Base-by-base conservation (phyloP, 1,139 yeast species). In the Trichomonascaceae sp. region DNA sequence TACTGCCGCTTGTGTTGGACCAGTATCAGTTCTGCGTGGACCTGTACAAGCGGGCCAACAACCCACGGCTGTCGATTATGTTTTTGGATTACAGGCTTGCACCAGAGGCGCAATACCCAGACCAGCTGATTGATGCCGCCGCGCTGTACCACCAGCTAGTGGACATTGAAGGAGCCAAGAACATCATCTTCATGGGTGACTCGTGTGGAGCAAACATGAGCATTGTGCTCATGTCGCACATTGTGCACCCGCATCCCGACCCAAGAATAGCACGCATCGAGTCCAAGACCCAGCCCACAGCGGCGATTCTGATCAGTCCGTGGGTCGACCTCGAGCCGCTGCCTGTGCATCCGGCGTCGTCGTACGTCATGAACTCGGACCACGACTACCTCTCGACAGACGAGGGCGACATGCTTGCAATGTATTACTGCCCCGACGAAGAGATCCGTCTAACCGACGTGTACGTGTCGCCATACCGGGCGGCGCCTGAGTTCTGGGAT, bases 181-280 rank as follows among this genome's bases (percentile, higher is more conserved):
- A 62, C 30, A 53, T 67, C 31, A 52, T 51, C 25, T 41, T 65
- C 4, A 36, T 59, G 29, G 71, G 71, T 4, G 72, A 65, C 40
- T 64, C 71, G 2, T 67, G 67, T 17, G 71, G 72, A 13, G 66
- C 55, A 3, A 66, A 65, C 43, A 45, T 64, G 45, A 48, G 56
- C 11, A 41, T 61, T 13, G 51, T 57, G 2, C 37, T 64, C n/a
- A 42, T 56, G 13, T 54, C 66, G 35, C 60, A 52, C 39, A 43
- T 59, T 18, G 56, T 60, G n/a, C 54, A 58, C 17, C 9, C 9
- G 9, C 23, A 20, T 20, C 23, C 23, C 11, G 11, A 20, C 11
- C 23, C 23, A 8, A n/a, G n/a, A n/a, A n/a, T n/a, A n/a, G n/a
- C n/a, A n/a, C n/a, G n/a, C n/a, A 20, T 20, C 23, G 11, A 20